phyloP scores from a whole-genome alignment of 2,329 filamentous ascomycete genomes.

The Xylariaceae sp. region DNA sequence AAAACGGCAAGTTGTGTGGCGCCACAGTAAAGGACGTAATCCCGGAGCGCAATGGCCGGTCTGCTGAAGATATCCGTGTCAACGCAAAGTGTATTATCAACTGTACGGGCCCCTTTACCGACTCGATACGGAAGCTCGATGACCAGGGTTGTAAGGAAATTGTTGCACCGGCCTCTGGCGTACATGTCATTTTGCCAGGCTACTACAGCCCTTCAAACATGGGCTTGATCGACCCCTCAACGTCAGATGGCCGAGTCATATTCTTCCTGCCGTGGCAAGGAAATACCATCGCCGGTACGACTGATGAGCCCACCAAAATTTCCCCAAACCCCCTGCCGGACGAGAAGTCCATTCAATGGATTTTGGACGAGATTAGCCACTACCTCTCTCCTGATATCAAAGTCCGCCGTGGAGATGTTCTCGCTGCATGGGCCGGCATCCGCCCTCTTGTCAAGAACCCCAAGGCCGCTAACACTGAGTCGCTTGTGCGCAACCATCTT shows the following conservation, averaged over 20 bases:
- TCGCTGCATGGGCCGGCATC: conserved; percentile 88
- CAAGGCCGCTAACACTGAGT: conserved; percentile 82
- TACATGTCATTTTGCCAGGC: conserved; percentile 83
- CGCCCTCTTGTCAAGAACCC: conserved; percentile 85
- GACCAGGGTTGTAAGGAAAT: conserved; percentile 73
- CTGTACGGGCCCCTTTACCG: conserved; percentile 85
- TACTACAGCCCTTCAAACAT: conserved; percentile 86
- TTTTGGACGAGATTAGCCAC: conserved; percentile 78
- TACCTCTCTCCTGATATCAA: conserved; percentile 85
- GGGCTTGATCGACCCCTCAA: conserved; percentile 84
- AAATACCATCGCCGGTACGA: conserved; percentile 88
- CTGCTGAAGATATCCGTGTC: conserved; percentile 66
- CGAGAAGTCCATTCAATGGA: conserved; percentile 87
- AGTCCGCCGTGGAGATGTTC: conserved; percentile 82
- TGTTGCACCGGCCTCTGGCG: conserved; percentile 81
- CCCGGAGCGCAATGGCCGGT: conserved; percentile 64
- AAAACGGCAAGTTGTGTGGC: conserved; percentile 71
- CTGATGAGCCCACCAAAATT: conserved; percentile 76
- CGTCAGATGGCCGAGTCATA: conserved; percentile 86
- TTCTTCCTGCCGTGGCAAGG: conserved; percentile 95
- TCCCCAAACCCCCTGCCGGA: conserved; percentile 74
- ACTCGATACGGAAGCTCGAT: conserved; percentile 84
- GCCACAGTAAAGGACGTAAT: conserved; percentile 74
- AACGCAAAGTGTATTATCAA: conserved; percentile 83
- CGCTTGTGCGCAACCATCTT: conserved; percentile 84